A percentile compares a stretch with the other conserved stretches of the same genome.
These are phyloP conservation scores for Mycena polygramma DNA, from an alignment of 768 basidiomycete species.

Conservation along the genomic window DNA sequence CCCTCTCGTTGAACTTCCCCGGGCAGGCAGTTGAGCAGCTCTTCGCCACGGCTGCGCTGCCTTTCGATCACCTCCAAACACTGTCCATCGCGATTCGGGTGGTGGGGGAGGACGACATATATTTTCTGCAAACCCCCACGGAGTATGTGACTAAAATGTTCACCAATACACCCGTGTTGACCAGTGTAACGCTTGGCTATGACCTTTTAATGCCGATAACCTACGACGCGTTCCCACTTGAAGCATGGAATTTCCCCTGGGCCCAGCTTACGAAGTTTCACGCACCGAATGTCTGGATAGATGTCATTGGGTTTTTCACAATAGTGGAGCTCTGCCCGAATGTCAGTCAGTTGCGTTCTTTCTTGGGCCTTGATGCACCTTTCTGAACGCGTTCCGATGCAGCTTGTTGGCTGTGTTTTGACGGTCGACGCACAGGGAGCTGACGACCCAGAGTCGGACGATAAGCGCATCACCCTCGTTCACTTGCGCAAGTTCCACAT, in stretches of 20 bases:
- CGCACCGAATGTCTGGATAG: constrained; percentile 15
- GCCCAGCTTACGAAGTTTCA: constrained; percentile 9
- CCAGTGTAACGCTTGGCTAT: background rate
- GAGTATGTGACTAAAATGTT: background rate
- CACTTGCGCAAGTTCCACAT: constrained; percentile 5
- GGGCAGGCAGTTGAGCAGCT: background rate
- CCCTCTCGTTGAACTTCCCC: constrained; percentile 8
- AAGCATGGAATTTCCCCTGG: background rate
- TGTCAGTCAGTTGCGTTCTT: constrained; percentile 6
- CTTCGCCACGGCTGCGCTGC: background rate
- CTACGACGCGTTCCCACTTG: background rate
- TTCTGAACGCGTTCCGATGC: background rate
- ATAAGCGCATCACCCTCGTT: background rate
- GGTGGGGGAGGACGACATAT: background rate
- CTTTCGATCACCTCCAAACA: background rate
- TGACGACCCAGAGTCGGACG: background rate
- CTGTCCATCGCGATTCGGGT: constrained; percentile 6
- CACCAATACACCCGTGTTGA: background rate
- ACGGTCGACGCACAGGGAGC: constrained; percentile 5
- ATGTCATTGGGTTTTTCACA: background rate
- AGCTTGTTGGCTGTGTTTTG: background rate
- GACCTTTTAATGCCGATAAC: constrained; percentile 4
- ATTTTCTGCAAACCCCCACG: background rate
- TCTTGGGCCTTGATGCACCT: background rate
- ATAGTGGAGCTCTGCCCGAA: background rate